A percentile compares a stretch with the other conserved stretches of the same genome.
phyloP scores from a whole-genome alignment of 495 filamentous ascomycete species.

The Pyrenula massariospora region DNA sequence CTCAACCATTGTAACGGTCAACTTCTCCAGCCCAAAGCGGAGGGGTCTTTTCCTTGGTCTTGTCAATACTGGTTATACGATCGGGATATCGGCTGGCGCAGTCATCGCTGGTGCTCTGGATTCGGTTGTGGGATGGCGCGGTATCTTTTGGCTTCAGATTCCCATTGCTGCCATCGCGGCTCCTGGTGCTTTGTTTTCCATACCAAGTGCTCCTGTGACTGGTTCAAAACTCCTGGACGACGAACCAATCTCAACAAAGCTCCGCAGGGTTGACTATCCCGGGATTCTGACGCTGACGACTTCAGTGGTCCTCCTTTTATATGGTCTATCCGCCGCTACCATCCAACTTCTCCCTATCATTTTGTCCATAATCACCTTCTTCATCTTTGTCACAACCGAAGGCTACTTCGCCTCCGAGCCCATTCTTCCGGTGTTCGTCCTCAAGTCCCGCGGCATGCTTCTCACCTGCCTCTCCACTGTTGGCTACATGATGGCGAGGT shows the following conservation, averaged over 20 bases:
- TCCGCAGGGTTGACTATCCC: constrained; percentile 56
- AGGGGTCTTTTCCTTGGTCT: constrained; percentile 61
- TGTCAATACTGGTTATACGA: constrained; percentile 53
- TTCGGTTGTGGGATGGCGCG: constrained; percentile 59
- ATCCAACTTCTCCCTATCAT: constrained; percentile 46
- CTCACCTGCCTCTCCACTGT: constrained; percentile 58
- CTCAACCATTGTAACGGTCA: constrained; percentile 55
- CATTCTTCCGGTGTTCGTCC: constrained; percentile 55
- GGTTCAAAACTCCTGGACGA: constrained; percentile 8
- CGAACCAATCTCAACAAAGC: constrained; percentile 26
- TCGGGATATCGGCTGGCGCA: constrained; percentile 58
- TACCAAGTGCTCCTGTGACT: constrained; percentile 32
- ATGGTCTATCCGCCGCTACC: constrained; percentile 45
- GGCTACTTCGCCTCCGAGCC: constrained; percentile 39
- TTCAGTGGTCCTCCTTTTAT: constrained; percentile 52
- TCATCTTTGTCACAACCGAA: constrained; percentile 51
- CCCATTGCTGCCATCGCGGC: constrained; percentile 45
- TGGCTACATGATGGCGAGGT: constrained; percentile 64
- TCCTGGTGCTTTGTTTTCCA: constrained; percentile 43
- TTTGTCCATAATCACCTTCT: constrained; percentile 38
- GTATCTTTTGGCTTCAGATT: constrained; percentile 55
- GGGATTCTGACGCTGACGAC: constrained; percentile 46
- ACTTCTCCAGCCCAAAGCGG: constrained; percentile 48
- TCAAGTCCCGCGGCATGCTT: constrained; percentile 50
- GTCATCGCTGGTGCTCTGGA: constrained; percentile 55